Conservation (phyloP, 768 basidiomycete species). For the Suillus tomentosus region DNA sequence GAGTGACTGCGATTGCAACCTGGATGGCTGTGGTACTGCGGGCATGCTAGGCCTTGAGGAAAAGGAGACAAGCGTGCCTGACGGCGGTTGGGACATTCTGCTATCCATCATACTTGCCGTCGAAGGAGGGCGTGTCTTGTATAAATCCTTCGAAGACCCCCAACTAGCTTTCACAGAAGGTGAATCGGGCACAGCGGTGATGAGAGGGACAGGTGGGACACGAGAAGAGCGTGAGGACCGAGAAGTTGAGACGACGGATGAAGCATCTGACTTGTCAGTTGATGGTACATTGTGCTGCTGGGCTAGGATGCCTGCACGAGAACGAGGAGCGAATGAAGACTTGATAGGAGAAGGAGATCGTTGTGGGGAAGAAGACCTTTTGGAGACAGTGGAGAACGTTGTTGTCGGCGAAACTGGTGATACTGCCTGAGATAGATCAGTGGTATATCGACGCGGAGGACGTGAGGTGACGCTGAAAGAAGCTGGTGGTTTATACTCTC, state of each 20-base stretch:
- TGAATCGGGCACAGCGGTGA: conserved; percentile 33
- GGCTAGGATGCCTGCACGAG: conserved; percentile 13
- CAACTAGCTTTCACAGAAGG: conserved; percentile 31
- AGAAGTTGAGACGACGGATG: conserved; percentile 26
- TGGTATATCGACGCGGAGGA: conserved; percentile 43
- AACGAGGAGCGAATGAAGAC: conserved; percentile 19
- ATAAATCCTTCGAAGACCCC: conserved; percentile 7
- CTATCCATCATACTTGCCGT: conserved; percentile 14
- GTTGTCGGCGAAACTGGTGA: conserved; percentile 13
- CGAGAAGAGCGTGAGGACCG: conserved; percentile 30
- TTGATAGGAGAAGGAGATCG: conserved; percentile 16
- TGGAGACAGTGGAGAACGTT: not conserved
- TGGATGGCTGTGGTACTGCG: conserved; percentile 19
- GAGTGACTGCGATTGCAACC: conserved; percentile 21
- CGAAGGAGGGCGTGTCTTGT: conserved; percentile 19
- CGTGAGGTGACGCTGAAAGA: conserved; percentile 66
- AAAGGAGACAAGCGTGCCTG: conserved; percentile 17
- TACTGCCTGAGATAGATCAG: conserved; percentile 15
- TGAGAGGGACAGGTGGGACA: conserved; percentile 32
- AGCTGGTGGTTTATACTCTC: conserved; percentile 53
- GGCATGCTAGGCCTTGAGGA: conserved; percentile 14
- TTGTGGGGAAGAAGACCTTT: conserved; percentile 12
- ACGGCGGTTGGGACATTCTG: conserved; percentile 17
- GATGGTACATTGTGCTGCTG: conserved; percentile 6
- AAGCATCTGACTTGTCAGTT: conserved; percentile 30